These are phyloP conservation scores for Tuber aestivum DNA, from an alignment of 495 filamentous ascomycete species.

Conservation along the genomic window DNA sequence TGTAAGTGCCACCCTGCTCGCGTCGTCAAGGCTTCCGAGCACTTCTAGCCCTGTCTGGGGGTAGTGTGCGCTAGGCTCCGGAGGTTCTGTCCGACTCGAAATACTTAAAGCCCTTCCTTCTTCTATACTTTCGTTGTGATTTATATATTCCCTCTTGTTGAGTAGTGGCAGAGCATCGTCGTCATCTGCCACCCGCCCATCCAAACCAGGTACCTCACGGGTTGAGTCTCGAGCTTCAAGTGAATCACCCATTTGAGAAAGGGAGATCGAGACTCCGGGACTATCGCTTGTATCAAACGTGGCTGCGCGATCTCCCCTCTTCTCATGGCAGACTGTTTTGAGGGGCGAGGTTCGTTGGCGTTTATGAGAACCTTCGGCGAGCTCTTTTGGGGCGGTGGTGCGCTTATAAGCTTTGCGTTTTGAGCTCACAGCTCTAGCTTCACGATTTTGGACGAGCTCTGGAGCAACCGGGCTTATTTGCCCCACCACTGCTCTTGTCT, in stretches of 20 bases:
- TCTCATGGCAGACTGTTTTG: neutral
- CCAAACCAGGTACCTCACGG: neutral
- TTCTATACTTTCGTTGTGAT: neutral
- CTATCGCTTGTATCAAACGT: neutral
- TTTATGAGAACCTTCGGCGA: neutral
- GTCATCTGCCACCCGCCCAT: neutral
- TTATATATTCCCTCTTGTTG: neutral
- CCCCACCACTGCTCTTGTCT: neutral
- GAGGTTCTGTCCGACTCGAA: neutral
- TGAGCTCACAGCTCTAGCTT: neutral
- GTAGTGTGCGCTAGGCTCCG: neutral
- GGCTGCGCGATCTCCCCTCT: neutral
- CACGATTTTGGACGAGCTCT: neutral
- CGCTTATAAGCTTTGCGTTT: neutral
- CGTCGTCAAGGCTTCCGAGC: neutral
- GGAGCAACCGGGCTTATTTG: neutral
- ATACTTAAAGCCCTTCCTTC: neutral
- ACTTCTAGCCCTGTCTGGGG: neutral
- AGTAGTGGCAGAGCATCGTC: neutral
- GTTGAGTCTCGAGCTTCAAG: neutral
- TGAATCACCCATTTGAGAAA: neutral
- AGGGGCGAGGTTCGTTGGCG: neutral
- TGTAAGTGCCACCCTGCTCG: neutral
- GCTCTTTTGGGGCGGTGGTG: neutral
- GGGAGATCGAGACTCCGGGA: neutral